A percentile compares a stretch with the other conserved stretches of the same genome.
These are phyloP conservation scores for Fusarium humuli DNA, from an alignment of 2,329 filamentous ascomycete genomes.

Conservation along the genomic window DNA sequence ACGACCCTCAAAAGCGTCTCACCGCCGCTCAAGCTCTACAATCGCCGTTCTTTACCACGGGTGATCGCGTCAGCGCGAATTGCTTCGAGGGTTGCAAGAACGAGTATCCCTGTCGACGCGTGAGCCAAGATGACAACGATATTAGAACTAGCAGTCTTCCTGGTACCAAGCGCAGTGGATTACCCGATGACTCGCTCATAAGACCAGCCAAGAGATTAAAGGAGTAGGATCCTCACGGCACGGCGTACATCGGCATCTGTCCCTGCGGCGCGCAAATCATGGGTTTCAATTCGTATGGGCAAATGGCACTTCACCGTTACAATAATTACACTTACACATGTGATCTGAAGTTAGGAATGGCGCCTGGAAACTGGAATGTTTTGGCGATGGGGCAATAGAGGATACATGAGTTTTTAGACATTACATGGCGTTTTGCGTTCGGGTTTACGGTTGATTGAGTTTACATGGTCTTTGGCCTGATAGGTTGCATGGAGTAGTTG, in stretches of 20 bases:
- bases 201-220: slow-evolving; percentile 72
- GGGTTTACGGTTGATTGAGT: neutral
- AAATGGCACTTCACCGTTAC: neutral
- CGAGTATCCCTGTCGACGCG: slow-evolving; percentile 89
- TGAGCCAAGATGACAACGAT: slow-evolving; percentile 95
- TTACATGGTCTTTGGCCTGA: neutral
- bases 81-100: slow-evolving; percentile 91
- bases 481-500: neutral
- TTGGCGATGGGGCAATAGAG: neutral
- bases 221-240: slow-evolving; percentile 52
- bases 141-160: slow-evolving; percentile 90
- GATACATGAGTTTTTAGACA: neutral
- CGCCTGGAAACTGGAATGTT: neutral
- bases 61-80: slow-evolving; percentile 79
- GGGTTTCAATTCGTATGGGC: too few species aligned
- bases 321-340: neutral
- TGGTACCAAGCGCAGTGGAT: slow-evolving; percentile 87
- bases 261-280: neutral
- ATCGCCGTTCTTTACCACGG: slow-evolving; percentile 87
- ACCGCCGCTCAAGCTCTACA: slow-evolving; percentile 90
- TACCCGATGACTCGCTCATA: slow-evolving; percentile 83
- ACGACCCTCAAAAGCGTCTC: slow-evolving; percentile 89
- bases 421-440: slow-evolving; percentile 32
- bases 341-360: neutral
- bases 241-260: neutral